Percentiles rank a stretch among this genome's conserved stretches.
Conservation (phyloP, 371 early-diverging fungal genomes). For the Mucor indicus region DNA sequence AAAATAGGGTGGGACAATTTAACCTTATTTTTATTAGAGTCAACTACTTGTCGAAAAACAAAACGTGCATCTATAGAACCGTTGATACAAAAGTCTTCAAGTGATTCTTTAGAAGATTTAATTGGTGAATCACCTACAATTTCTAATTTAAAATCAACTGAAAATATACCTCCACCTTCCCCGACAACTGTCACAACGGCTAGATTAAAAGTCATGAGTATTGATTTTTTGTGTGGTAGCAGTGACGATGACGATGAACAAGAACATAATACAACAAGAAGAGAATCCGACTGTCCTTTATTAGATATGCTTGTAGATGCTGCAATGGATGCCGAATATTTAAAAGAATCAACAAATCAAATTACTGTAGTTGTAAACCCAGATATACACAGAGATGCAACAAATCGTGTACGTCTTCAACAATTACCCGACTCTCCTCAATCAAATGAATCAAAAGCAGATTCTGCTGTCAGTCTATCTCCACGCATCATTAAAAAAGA, state of each 20-base stretch:
- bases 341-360: constrained; percentile 9
- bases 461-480: constrained; percentile 19
- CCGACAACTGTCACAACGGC: constrained; percentile 7
- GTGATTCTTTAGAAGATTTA: constrained; percentile 15
- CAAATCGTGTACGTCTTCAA: constrained; percentile 3
- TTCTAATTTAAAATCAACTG: neutral
- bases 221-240: constrained; percentile 36
- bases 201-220: constrained; percentile 35
- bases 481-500: neutral
- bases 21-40: too few relatives aligned
- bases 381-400: constrained; percentile 12
- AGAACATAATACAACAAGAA: neutral
- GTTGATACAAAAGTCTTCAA: neutral
- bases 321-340: constrained; percentile 33
- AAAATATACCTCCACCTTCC: neutral
- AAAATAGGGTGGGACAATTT: too few relatives aligned
- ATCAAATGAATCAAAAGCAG: constrained; percentile 27
- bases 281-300: constrained; percentile 19
- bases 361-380: constrained; percentile 21
- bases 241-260: constrained; percentile 8
- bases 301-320: constrained; percentile 38
- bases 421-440: constrained; percentile 3
- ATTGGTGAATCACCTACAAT: constrained; percentile 13
- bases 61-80: constrained; percentile 14
- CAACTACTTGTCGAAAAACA: neutral